Evolutionary conservation across 78 protist species (phyloP).

Genomic region (Acrasis kona): DNA sequence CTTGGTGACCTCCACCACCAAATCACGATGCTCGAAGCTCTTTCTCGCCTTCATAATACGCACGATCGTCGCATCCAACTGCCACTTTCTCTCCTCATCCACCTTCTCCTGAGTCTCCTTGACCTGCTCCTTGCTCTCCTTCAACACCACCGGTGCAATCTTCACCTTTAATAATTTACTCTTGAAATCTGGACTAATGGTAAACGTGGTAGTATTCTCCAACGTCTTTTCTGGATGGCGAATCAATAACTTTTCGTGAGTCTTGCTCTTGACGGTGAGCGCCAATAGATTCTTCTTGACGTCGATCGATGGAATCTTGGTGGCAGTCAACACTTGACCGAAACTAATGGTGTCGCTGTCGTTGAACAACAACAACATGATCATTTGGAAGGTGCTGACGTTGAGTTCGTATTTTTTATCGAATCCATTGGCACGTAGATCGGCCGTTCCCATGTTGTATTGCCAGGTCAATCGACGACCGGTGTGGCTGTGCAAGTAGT

Average conservation of each 20-base stretch:
- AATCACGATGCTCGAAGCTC: constrained; percentile 43
- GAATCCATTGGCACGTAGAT: constrained; percentile 53
- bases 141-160: constrained; percentile 34
- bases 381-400: constrained; percentile 66
- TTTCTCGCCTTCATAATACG: constrained; percentile 71
- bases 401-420: constrained; percentile 8
- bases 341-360: constrained; percentile 6
- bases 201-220: constrained; percentile 38
- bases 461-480: constrained; percentile 85
- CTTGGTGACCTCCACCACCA: constrained; percentile 41
- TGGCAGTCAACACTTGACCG: constrained; percentile 25
- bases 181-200: constrained; percentile 28
- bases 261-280: constrained; percentile 21
- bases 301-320: constrained; percentile 27
- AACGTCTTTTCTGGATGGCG: constrained; percentile 18
- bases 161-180: constrained; percentile 45
- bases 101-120: constrained; percentile 33
- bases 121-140: constrained; percentile 29
- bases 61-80: constrained; percentile 61
- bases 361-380: constrained; percentile 62
- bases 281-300: constrained; percentile 38
- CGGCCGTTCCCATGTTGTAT: constrained; percentile 76
- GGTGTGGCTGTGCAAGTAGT: constrained; percentile 58
- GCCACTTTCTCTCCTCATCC: constrained; percentile 54
- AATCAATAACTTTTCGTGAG: constrained; percentile 35